These are phyloP conservation scores for Mycena pura DNA, from an alignment of 768 basidiomycete genomes.

Conservation along the genomic window DNA sequence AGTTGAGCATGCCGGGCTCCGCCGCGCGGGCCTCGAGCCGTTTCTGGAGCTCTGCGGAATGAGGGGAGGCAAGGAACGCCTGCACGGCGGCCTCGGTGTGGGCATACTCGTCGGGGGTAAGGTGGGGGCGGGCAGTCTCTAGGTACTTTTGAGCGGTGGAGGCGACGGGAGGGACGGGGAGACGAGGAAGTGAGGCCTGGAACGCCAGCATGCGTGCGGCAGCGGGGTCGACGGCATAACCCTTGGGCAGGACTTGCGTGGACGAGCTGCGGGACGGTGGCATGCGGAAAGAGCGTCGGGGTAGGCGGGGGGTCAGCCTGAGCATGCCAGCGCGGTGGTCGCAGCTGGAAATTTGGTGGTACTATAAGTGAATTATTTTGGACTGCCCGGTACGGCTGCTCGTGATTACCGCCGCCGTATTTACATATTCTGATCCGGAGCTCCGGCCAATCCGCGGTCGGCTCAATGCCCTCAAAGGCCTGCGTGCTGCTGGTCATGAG, in stretches of 20 bases:
- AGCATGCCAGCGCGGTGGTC: slow-evolving; percentile 14
- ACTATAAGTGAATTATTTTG: too few relatives aligned
- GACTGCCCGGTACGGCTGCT: not conserved
- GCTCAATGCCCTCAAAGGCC: too few relatives aligned
- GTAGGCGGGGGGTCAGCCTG: slow-evolving; percentile 20
- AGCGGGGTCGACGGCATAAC: slow-evolving; percentile 60
- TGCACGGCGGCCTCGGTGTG: slow-evolving; percentile 65
- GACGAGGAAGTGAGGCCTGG: slow-evolving; percentile 72
- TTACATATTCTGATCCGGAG: too few relatives aligned
- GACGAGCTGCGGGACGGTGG: slow-evolving; percentile 20
- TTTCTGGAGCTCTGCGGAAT: slow-evolving; percentile 74
- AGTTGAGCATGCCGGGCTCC: slow-evolving; percentile 65
- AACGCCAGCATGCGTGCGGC: slow-evolving; percentile 75
- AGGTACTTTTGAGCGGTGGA: slow-evolving; percentile 91
- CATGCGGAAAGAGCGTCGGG: slow-evolving; percentile 22
- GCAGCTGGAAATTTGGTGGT: too few relatives aligned
- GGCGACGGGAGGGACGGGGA: slow-evolving; percentile 85
- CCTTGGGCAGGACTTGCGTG: slow-evolving; percentile 46
- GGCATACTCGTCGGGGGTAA: slow-evolving; percentile 66
- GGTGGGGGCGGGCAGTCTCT: slow-evolving; percentile 79
- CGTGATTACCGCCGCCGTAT: not conserved
- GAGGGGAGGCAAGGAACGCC: slow-evolving; percentile 72
- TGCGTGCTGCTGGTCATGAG: too few relatives aligned
- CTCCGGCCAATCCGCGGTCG: too few relatives aligned
- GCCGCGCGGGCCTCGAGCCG: slow-evolving; percentile 79